Evolutionary conservation across 169 alveolate species (phyloP).

Genomic region (Cryptosporidium muris): DNA sequence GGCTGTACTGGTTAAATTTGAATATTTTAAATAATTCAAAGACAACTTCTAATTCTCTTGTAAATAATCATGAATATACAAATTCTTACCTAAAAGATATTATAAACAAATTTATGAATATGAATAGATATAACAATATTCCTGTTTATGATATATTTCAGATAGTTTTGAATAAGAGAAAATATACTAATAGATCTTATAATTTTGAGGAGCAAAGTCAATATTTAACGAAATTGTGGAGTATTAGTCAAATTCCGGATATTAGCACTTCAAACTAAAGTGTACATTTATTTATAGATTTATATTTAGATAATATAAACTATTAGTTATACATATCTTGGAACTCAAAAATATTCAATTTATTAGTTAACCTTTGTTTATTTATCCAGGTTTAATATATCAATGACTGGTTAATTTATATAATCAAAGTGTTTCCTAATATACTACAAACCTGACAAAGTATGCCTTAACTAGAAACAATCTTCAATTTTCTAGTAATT

Average conservation of each 20-base stretch:
- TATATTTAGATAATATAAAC: not conserved
- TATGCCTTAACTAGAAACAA: too few relatives aligned
- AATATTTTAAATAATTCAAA: not conserved
- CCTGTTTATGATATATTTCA: constrained; percentile 23
- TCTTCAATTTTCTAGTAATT: too few relatives aligned
- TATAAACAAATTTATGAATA: constrained; percentile 44
- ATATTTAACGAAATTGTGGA: constrained; percentile 5
- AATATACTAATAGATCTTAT: not conserved
- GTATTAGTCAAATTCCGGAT: not conserved
- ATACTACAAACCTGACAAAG: too few relatives aligned
- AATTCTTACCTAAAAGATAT: constrained; percentile 10
- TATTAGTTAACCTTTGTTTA: too few relatives aligned
- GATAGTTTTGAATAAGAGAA: constrained; percentile 1
- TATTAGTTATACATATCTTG: not conserved
- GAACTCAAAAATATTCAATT: too few relatives aligned
- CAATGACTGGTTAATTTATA: too few relatives aligned
- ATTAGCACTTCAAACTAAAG: not conserved
- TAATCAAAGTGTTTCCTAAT: too few relatives aligned
- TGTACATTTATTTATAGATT: not conserved
- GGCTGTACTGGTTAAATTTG: constrained; percentile 42
- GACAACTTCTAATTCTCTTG: not conserved
- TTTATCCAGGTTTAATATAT: too few relatives aligned
- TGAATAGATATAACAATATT: constrained; percentile 47
- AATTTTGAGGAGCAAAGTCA: not conserved
- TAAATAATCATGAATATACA: not conserved